Percentiles rank a stretch among this genome's conserved stretches.
Evolutionary conservation across 768 basidiomycete species (phyloP).

Genomic region (Pleurotus platypus): DNA sequence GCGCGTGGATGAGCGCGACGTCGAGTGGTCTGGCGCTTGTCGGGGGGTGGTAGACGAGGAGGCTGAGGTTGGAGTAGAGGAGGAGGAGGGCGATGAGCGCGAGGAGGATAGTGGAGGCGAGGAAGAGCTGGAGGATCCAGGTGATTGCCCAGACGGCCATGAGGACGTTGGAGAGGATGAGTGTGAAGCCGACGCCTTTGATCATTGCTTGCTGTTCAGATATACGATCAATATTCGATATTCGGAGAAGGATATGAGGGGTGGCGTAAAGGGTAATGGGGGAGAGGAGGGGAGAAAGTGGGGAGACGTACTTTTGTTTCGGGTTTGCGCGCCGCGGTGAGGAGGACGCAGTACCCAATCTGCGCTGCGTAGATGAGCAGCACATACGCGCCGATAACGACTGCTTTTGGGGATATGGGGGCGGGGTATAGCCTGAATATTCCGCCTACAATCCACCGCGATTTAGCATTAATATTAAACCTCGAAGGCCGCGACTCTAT

Average conservation of each 20-base stretch:
- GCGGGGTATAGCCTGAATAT: conserved; percentile 58
- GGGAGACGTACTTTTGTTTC: conserved; percentile 69
- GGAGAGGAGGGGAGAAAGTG: background rate
- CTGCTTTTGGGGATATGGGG: conserved; percentile 64
- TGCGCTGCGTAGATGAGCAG: conserved; percentile 58
- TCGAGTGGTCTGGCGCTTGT: conserved; percentile 63
- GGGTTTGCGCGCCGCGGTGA: conserved; percentile 64
- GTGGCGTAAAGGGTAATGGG: too few species aligned
- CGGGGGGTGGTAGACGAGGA: conserved; percentile 71
- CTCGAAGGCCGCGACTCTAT: background rate
- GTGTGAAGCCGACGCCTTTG: conserved; percentile 75
- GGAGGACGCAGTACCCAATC: conserved; percentile 80
- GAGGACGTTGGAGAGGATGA: conserved; percentile 76
- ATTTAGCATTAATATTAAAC: too few species aligned
- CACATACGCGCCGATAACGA: conserved; percentile 58
- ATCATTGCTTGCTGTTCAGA: conserved; percentile 53
- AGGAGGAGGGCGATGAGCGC: conserved; percentile 68
- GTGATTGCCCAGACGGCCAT: conserved; percentile 79
- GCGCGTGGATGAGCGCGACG: conserved; percentile 82
- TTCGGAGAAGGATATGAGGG: too few species aligned
- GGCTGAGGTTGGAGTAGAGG: conserved; percentile 74
- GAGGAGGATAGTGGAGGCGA: conserved; percentile 70
- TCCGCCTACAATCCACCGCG: conserved; percentile 28
- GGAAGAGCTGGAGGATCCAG: conserved; percentile 76
- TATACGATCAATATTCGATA: conserved; percentile 1